phyloP scores from a whole-genome alignment of 2,329 filamentous ascomycete genomes.

The Ceratocystis cacaofunesta region DNA sequence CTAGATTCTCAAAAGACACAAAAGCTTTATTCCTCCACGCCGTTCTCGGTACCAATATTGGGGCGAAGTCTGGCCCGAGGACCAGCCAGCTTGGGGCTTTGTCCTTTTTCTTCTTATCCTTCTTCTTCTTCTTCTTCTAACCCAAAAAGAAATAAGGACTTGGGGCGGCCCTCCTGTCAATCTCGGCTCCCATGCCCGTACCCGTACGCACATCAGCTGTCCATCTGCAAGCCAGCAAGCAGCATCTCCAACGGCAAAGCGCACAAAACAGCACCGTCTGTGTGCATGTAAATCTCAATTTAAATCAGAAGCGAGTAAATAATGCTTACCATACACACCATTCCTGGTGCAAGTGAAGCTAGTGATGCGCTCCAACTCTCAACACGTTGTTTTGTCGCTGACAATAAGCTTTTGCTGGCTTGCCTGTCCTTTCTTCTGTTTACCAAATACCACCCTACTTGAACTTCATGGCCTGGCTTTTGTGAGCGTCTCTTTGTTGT shows the following conservation, averaged over 20 bases:
- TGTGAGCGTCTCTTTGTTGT: neutral
- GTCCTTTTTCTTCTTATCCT: neutral
- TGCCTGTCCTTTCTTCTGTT: neutral
- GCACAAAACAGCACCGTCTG: neutral
- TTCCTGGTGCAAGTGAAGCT: neutral
- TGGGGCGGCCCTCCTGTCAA: neutral
- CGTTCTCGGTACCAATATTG: neutral
- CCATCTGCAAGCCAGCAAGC: neutral
- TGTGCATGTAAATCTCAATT: neutral
- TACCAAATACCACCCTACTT: neutral
- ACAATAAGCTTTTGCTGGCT: neutral
- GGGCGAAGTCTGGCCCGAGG: neutral
- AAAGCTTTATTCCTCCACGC: neutral
- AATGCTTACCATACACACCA: too few relatives aligned
- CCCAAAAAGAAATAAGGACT: neutral
- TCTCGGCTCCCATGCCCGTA: neutral
- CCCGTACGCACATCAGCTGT: neutral
- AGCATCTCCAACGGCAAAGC: neutral
- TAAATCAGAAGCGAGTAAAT: neutral
- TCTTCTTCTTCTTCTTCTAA: neutral
- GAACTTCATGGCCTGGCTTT: neutral
- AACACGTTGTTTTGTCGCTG: neutral
- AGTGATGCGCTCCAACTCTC: too few relatives aligned
- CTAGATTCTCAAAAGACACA: neutral
- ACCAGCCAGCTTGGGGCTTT: neutral